Evolutionary conservation across 2,329 filamentous ascomycete genomes (phyloP).

Genomic region (Aspergillus brunneoviolaceus): DNA sequence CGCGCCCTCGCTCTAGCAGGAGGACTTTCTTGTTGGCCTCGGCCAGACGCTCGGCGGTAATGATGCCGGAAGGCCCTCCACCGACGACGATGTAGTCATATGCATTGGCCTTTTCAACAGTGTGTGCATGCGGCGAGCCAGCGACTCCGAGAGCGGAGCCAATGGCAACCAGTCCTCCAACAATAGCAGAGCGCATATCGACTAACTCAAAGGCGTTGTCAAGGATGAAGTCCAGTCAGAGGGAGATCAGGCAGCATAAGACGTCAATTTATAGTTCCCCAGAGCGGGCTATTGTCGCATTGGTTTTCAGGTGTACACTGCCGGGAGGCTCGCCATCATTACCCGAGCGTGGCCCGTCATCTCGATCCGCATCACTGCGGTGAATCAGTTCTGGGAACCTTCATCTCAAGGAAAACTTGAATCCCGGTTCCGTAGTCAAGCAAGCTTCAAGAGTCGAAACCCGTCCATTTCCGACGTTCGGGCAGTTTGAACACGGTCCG

Average conservation of each 20-base stretch:
- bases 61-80: constrained; percentile 53
- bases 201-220: background rate
- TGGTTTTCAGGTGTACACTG: background rate
- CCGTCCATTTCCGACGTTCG: background rate
- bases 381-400: background rate
- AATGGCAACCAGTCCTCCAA: background rate
- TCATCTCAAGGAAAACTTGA: background rate
- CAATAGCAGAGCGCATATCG: background rate
- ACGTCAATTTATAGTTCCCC: background rate
- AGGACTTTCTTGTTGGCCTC: constrained; percentile 65
- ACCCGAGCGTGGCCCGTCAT: background rate
- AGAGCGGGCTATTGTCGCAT: background rate
- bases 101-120: background rate
- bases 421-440: background rate
- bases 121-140: background rate
- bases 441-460: background rate
- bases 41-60: constrained; percentile 59
- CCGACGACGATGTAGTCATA: constrained; percentile 50
- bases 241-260: background rate
- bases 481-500: background rate
- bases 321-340: background rate
- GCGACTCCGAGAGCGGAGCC: constrained; percentile 1
- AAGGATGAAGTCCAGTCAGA: background rate
- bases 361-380: background rate
- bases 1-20: constrained; percentile 57